Base-by-base conservation (phyloP, 768 basidiomycete species). In the Collybia sordida region DNA sequence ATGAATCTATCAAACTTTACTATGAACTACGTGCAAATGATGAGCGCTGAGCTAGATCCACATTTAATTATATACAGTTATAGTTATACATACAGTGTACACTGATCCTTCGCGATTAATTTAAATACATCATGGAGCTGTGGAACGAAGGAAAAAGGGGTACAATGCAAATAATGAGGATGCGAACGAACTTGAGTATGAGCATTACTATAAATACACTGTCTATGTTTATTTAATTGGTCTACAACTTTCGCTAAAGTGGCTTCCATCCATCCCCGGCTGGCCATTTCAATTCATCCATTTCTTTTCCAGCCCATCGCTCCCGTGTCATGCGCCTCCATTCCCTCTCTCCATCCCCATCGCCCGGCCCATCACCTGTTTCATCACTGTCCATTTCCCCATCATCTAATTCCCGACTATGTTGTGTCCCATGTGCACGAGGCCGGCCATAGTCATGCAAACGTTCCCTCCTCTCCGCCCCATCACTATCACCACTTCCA, bases 231-330 rank as follows among this genome's bases (percentile, higher is more conserved):
- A 27, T n/a, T n/a, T n/a, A n/a, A n/a, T n/a, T 27, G 31, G 11
- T 31, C 11, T 11, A 14, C 31, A 12, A 4, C 31, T 6, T 6
- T 11, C 11, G 9, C 28, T 45, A 59, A 15, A 59, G 45, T 12
- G 51, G 53, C 43, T 49, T 56, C 58, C 58, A 59, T n/a, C 45
- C 52, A 39, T 84, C 75, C 1, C 75, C 79, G 53, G 71, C 74
- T 6, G 82, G 84, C 79, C 78, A 83, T 61, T 85, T 86, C 50
- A 84, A 59, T 52, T 77, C 74, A 58, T 85, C 82, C 53, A 72
- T 63, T 56, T 77, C 75, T 19, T 47, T 55, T 19, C 34, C 50
- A n/a, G 24, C 52, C 52, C 52, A 46, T 52, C 52, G 21, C 24
- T 44, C 41, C 38, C 57, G 59, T 37, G 49, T 56, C 31, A 37